Evolutionary conservation across 768 basidiomycete species (phyloP), one percentile per base, ranked within the genome.

Genomic region (Hypsizygus marmoreus): DNA sequence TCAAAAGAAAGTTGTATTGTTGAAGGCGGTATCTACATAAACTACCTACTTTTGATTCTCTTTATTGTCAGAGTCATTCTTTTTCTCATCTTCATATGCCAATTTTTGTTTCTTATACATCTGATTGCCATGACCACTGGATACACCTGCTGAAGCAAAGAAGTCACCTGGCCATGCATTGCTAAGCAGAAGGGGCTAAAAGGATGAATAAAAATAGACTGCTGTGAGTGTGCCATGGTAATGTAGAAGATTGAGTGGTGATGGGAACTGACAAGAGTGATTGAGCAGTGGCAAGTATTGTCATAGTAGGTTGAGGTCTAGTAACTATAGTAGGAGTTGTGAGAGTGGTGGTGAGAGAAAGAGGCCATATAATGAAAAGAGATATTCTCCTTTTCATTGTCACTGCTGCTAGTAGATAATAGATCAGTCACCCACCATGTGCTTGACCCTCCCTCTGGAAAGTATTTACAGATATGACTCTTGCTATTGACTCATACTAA

Each of bases 1-100:
- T 30, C 14, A 26, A 45, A 31, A 33, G 33, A 51, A 28, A 41
- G 46, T 39, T 44, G 26, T 40, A 40, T 24, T 40, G 37, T 25
- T 38, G 26, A 28, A 26, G 20, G 23, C n/a, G n/a, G n/a, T n/a
- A n/a, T n/a, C n/a, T n/a, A n/a, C n/a, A n/a, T n/a, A n/a, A n/a
- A n/a, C n/a, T n/a, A n/a, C n/a, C n/a, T n/a, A n/a, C n/a, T n/a
- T n/a, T n/a, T n/a, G n/a, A n/a, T n/a, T n/a, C n/a, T n/a, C n/a
- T n/a, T n/a, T n/a, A n/a, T n/a, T n/a, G n/a, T n/a, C n/a, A n/a
- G n/a, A n/a, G n/a, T n/a, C n/a, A n/a, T n/a, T n/a, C n/a, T n/a
- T n/a, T n/a, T n/a, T n/a, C n/a, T n/a, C n/a, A n/a, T n/a, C n/a
- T n/a, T n/a, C n/a, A n/a, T n/a, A n/a, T n/a, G n/a, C n/a, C n/a